Conservation (phyloP, 179 eudicot species). For the Beta macrorhiza region DNA sequence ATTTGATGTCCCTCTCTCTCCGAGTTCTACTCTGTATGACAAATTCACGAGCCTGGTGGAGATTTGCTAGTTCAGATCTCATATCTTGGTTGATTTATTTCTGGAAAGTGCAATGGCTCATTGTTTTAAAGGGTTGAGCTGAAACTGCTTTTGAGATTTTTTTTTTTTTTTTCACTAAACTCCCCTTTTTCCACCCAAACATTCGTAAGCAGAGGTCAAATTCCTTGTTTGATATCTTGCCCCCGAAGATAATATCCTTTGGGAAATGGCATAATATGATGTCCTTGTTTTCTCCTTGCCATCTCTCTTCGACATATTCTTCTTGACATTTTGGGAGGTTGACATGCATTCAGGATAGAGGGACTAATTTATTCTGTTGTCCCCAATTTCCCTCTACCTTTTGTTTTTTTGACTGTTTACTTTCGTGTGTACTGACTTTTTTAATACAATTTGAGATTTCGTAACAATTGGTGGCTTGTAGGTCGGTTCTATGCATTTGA, state of each 20-base stretch:
- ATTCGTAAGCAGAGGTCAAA: background rate
- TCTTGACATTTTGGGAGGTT: background rate
- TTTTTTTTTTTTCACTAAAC: background rate
- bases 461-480: conserved; percentile 34
- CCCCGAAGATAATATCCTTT: background rate
- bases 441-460: background rate
- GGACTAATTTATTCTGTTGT: no score
- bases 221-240: background rate
- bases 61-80: background rate
- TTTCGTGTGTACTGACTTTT: background rate
- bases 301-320: background rate
- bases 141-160: background rate
- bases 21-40: no score
- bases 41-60: no score
- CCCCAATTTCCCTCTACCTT: background rate
- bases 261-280: background rate
- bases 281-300: no score
- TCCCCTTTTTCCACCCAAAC: background rate
- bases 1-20: no score
- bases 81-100: background rate
- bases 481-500: conserved; percentile 99
- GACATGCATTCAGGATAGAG: background rate
- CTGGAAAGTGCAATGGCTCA: background rate
- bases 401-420: background rate
- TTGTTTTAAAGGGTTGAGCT: background rate